These are phyloP conservation scores for Dispira simplex DNA, from an alignment of 192 early-diverging fungal species.

Conservation along the genomic window DNA sequence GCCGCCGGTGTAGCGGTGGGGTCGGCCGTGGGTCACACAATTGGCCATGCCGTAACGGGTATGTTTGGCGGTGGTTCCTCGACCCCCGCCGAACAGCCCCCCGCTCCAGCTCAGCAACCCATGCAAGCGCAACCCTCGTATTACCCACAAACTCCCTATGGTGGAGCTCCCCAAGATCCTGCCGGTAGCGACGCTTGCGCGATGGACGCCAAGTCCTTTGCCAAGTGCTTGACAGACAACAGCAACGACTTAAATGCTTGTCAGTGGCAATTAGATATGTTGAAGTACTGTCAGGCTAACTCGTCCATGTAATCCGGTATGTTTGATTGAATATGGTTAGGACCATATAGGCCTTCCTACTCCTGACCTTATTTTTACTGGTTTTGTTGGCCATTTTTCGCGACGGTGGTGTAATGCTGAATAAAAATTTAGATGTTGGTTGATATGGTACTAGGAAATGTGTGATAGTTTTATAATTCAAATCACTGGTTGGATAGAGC, in stretches of 20 bases:
- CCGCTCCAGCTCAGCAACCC: constrained; percentile 14
- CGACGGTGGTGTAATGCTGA: too few relatives aligned
- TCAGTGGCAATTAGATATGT: constrained; percentile 81
- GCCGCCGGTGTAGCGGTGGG: constrained; percentile 92
- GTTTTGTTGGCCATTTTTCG: too few relatives aligned
- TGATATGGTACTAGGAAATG: too few relatives aligned
- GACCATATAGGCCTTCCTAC: too few relatives aligned
- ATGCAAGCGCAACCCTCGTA: constrained; percentile 14
- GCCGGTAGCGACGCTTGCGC: constrained; percentile 30
- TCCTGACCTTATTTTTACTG: too few relatives aligned
- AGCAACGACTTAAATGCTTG: constrained; percentile 65
- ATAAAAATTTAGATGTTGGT: too few relatives aligned
- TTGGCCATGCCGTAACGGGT: constrained; percentile 16
- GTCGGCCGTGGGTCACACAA: constrained; percentile 52
- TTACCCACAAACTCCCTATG: constrained; percentile 8
- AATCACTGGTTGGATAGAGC: too few relatives aligned
- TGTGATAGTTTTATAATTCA: too few relatives aligned
- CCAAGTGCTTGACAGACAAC: constrained; percentile 71
- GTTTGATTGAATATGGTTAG: too few relatives aligned
- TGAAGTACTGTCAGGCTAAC: constrained; percentile 69
- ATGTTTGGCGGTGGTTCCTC: constrained; percentile 29
- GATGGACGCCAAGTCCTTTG: constrained; percentile 69
- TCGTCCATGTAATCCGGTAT: background rate
- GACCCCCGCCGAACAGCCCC: constrained; percentile 16
- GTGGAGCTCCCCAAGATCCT: background rate